Base-by-base conservation (phyloP, 345 rosid genomes). In the Geranium rotundifolium region DNA sequence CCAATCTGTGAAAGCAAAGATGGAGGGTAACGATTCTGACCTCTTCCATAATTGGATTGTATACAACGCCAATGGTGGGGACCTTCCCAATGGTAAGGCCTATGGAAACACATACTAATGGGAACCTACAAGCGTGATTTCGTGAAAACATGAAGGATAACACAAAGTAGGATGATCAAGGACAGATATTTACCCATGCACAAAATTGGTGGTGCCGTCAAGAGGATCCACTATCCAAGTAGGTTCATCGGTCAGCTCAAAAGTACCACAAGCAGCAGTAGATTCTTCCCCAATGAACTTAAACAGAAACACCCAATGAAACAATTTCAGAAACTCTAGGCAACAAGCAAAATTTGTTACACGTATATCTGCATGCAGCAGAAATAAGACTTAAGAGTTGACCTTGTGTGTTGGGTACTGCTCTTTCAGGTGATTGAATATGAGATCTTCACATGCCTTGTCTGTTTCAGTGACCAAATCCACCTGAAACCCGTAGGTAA, bases 221-320 rank as follows among this genome's bases (percentile, higher is more conserved):
- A 93, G 96, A 71, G 99, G 99, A 76, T 93, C 99, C 70, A 93
- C 96, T 34, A 93, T 86, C 99, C 99, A 93, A 29, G 97, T 93
- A 4, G 97, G 96, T 65, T 90, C 99, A 30, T 90, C 90, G 4
- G 97, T 93, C 78, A 90, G 62, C 76, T 83, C 92, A 2, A 90
- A 70, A 30, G 59, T 63, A 19, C 99, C 99, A 67, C 56, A 64
- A 39, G 97, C 90, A 75, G 97, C 96, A 19, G 97, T 88, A 5
- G 99, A 90, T 70, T 93, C 99, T 77, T 93, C 97, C 61, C 99
- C 99, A 3, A 90, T 93, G 79, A 93, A 85, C 97, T 93, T 34
- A 76, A 19, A 23, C 52, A 57, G 27, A 15, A 52, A 65, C 37
- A 70, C 1, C 54, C 56, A 55, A 17, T 29, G 27, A 23, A 23